phyloP scores from a whole-genome alignment of 495 filamentous ascomycete genomes.

The Hypomontagnella monticulosa region DNA sequence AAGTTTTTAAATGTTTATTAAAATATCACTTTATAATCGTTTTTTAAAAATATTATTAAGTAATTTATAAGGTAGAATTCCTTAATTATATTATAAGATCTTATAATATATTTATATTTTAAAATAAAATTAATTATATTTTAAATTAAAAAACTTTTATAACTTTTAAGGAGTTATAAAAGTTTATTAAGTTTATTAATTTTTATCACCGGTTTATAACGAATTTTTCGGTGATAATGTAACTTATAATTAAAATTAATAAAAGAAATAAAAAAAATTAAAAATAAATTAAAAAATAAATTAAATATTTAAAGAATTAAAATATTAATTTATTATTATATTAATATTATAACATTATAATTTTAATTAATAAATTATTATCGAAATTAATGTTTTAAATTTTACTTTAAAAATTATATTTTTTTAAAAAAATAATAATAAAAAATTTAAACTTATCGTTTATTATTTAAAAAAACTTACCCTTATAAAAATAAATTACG shows the following conservation, averaged over 20 bases:
- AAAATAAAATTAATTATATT: background rate
- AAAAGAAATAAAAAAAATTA: background rate
- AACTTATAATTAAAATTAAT: background rate
- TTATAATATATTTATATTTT: background rate
- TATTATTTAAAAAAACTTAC: background rate
- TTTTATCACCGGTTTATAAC: background rate
- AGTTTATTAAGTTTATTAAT: background rate
- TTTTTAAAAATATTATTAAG: background rate
- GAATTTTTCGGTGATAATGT: background rate
- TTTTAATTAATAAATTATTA: background rate
- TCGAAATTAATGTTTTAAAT: background rate
- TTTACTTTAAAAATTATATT: background rate
- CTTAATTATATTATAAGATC: background rate
- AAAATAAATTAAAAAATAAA: background rate
- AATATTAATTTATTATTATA: background rate
- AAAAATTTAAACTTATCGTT: background rate
- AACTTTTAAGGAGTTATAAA: background rate
- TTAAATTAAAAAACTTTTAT: background rate
- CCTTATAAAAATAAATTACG: background rate
- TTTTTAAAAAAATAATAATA: constrained; percentile 1
- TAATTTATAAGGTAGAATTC: background rate
- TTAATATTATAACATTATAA: background rate
- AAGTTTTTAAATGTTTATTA: background rate
- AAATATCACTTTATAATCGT: background rate
- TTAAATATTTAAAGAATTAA: background rate